Base-by-base conservation (phyloP, 192 early-diverging fungal genomes). In the Coemansia sp. region DNA sequence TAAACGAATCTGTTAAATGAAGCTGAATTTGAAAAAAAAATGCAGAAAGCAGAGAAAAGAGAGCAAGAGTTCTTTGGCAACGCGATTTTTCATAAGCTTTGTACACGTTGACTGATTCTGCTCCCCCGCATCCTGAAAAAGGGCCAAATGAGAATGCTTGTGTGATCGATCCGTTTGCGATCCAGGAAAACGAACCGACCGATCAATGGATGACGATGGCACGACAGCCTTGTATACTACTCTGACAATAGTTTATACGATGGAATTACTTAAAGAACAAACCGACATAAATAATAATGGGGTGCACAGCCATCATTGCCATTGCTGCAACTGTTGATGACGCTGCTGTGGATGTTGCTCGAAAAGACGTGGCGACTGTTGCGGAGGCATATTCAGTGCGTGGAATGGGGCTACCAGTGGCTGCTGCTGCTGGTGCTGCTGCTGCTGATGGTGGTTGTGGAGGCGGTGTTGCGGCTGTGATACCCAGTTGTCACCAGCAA, bases 311-410 rank as follows among this genome's bases (percentile, higher is more conserved):
- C 6, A 20, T 59, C 57, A 59, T 16, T 59, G 57, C 57, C 57
- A 59, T 24, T 63, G 62, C 62, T 63, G 62, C 30, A 35, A 18
- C 48, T 46, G 62, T n/a, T 63, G 62, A 14, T 49, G 62, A 34
- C 16, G 62, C 45, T 63, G 62, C 41, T 63, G 62, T 41, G 35
- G 62, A 46, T 26, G 62, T 10, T 63, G 60, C 41, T 62, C 34
- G 20, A 59, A 59, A n/a, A 34, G 15, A 34, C 35, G 57, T 34
- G 57, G 18, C 18, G 33, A 7, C 15, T 59, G 57, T n/a, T 59
- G 57, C 2, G 57, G 57, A 18, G 57, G 12, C 35, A 38, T 38
- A 38, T 38, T 59, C 57, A 59, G 35, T 8, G 57, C 7, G n/a
- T 59, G 57, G 57, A 59, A 38, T 4, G 57, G 18, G 7, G 57